phyloP scores from a whole-genome alignment of 192 early-diverging fungal genomes.

The Ambispora gerdemannii region DNA sequence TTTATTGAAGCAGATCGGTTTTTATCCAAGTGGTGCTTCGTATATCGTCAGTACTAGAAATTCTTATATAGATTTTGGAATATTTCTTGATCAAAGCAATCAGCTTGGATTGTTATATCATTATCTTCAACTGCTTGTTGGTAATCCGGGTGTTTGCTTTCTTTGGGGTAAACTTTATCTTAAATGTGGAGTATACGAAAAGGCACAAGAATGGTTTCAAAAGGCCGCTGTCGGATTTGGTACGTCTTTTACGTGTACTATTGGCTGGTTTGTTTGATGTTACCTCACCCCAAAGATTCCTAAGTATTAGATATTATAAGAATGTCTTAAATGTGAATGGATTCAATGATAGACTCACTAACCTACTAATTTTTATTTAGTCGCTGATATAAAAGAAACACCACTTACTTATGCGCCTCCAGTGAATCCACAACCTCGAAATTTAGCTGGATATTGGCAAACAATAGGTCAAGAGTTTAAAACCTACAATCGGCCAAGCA shows the following conservation, averaged over 20 bases:
- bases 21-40: neutral
- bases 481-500: neutral
- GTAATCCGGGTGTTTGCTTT: neutral
- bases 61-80: neutral
- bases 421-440: neutral
- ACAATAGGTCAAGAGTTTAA: neutral
- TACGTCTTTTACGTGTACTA: neutral
- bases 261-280: neutral
- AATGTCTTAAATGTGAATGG: too few relatives aligned
- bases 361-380: slow-evolving; percentile 9
- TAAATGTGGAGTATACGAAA: neutral
- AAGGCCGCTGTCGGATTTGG: slow-evolving; percentile 4
- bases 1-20: neutral
- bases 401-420: neutral
- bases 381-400: neutral
- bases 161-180: neutral
- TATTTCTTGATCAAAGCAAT: neutral
- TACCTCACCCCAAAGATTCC: too few relatives aligned
- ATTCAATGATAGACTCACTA: too few relatives aligned
- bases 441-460: neutral
- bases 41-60: neutral
- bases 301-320: too few relatives aligned
- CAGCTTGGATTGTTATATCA: neutral
- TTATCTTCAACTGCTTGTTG: neutral
- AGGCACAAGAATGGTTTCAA: neutral